Conservation (phyloP, 1,284 basidiomycete species). For the Sanghuangporus weigelae region DNA sequence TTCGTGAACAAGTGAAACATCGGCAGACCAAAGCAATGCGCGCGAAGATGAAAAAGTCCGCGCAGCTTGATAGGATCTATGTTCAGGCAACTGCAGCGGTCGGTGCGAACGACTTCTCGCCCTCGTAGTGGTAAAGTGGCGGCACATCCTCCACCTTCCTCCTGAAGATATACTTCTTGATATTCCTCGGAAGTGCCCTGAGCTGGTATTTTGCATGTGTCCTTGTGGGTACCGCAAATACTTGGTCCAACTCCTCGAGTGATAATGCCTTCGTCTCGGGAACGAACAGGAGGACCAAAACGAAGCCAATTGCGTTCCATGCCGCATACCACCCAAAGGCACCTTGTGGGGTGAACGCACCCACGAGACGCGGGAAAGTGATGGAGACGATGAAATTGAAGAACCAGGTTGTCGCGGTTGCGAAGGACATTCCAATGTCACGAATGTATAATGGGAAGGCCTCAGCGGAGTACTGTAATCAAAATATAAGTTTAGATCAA, state of each 20-base stretch:
- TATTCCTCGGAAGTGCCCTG: constrained; percentile 51
- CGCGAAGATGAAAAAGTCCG: neutral
- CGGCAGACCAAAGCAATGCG: neutral
- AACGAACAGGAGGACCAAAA: constrained; percentile 43
- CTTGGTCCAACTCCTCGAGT: constrained; percentile 53
- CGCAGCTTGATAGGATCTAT: neutral
- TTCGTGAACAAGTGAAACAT: neutral
- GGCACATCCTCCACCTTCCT: constrained; percentile 35
- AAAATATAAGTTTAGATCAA: too few species aligned
- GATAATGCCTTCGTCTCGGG: constrained; percentile 68
- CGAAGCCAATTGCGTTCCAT: constrained; percentile 44
- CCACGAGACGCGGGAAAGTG: constrained; percentile 55
- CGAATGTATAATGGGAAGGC: constrained; percentile 60
- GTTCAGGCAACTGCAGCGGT: neutral
- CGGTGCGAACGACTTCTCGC: constrained; percentile 23
- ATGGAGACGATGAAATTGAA: constrained; percentile 51
- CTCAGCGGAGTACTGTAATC: constrained; percentile 45
- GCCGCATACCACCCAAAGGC: constrained; percentile 56
- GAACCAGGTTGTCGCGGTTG: constrained; percentile 45
- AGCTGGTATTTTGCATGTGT: constrained; percentile 52
- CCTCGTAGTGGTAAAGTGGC: constrained; percentile 49
- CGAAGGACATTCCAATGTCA: constrained; percentile 47
- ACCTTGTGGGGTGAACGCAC: constrained; percentile 36
- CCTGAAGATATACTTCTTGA: constrained; percentile 52
- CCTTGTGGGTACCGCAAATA: constrained; percentile 61